Conservation (phyloP, 305 asterid species). For the Stenogyne calaminthoides region DNA sequence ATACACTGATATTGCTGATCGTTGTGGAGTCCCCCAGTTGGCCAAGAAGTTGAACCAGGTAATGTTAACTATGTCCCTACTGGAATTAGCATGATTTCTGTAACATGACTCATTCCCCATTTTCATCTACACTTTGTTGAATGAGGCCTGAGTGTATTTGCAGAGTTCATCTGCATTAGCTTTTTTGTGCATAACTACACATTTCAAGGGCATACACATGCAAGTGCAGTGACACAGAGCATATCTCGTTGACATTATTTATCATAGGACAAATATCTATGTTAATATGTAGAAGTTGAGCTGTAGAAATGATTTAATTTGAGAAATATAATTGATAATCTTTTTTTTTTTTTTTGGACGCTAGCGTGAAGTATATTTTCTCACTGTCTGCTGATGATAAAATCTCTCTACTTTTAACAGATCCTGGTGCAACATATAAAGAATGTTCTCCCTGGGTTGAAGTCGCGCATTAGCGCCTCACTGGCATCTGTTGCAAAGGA, state of each 20-base stretch:
- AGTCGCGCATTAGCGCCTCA: slow-evolving; percentile 78
- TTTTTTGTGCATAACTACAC: not conserved
- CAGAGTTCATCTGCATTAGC: not conserved
- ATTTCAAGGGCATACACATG: slow-evolving; percentile 9
- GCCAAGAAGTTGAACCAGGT: slow-evolving; percentile 97
- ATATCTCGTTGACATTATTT: not conserved
- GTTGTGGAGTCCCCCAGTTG: slow-evolving; percentile 89
- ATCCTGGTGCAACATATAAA: slow-evolving; percentile 90
- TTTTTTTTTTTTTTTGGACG: not conserved
- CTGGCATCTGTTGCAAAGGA: slow-evolving; percentile 95
- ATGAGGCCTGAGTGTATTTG: slow-evolving; percentile 15
- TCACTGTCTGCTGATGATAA: slow-evolving; percentile 20
- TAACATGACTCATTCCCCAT: slow-evolving; percentile 1
- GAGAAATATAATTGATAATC: not conserved
- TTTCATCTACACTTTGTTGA: slow-evolving; percentile 4
- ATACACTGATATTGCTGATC: slow-evolving; percentile 77
- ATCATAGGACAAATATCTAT: slow-evolving; percentile 14
- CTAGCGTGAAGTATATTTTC: not conserved
- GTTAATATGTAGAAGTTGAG: slow-evolving; percentile 12
- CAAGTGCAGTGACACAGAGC: slow-evolving; percentile 2
- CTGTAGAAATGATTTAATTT: slow-evolving; percentile 10
- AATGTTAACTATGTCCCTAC: slow-evolving; percentile 10
- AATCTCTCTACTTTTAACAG: slow-evolving; percentile 45
- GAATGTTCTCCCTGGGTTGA: slow-evolving; percentile 96
- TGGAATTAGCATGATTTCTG: slow-evolving; percentile 3